Evolutionary conservation across 306 rosid genomes (phyloP).

Genomic region (Cicer cuneatum): DNA sequence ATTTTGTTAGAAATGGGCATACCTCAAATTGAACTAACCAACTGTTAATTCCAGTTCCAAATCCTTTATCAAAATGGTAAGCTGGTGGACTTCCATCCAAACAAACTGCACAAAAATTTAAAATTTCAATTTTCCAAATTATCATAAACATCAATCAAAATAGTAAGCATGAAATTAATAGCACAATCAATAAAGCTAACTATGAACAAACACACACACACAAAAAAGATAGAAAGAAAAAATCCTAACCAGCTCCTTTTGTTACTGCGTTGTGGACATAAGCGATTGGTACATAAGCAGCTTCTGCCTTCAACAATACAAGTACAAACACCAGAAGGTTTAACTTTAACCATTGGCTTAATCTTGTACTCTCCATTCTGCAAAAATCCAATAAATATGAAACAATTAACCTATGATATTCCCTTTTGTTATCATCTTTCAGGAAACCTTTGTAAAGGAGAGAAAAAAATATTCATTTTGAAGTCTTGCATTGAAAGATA

Average conservation of each 20-base stretch:
- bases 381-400: constrained; percentile 40
- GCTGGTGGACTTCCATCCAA: constrained; percentile 98
- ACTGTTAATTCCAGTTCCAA: constrained; percentile 77
- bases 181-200: constrained; percentile 14
- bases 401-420: constrained; percentile 8
- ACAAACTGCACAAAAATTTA: constrained; percentile 68
- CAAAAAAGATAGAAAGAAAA: background rate
- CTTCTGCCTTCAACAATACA: constrained; percentile 56
- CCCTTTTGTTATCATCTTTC: background rate
- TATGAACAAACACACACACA: background rate
- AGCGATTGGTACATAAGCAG: constrained; percentile 71
- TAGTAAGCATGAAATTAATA: constrained; percentile 8
- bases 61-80: constrained; percentile 78
- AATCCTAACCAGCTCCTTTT: constrained; percentile 88
- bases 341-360: constrained; percentile 59
- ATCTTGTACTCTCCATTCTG: constrained; percentile 67
- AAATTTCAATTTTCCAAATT: constrained; percentile 32
- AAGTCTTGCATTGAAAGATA: constrained; percentile 24
- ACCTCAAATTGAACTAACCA: constrained; percentile 93
- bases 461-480: constrained; percentile 19
- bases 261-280: constrained; percentile 63
- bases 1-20: constrained; percentile 46
- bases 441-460: background rate
- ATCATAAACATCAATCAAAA: constrained; percentile 14
- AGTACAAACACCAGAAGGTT: constrained; percentile 50